Evolutionary conservation across 1,284 basidiomycete species (phyloP).

Genomic region (Kalmanozyma brasiliensis): DNA sequence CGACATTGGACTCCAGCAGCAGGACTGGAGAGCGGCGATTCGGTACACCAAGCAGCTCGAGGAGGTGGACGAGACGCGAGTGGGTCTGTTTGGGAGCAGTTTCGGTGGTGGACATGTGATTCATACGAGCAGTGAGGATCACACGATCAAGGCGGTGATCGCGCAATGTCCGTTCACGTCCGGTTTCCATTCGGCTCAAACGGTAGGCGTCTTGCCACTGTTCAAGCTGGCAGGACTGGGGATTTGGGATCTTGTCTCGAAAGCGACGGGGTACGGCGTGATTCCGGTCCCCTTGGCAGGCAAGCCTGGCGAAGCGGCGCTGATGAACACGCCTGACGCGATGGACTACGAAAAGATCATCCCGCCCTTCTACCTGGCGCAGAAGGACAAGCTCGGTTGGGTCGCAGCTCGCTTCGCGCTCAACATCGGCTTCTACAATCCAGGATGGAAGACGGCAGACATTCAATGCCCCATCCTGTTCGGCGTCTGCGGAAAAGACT

Average conservation of each 20-base stretch:
- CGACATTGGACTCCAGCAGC: conserved; percentile 40
- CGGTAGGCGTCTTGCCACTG: conserved; percentile 22
- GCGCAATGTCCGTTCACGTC: conserved; percentile 62
- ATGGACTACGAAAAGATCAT: conserved; percentile 12
- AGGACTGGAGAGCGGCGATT: conserved; percentile 53
- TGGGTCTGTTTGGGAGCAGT: conserved; percentile 55
- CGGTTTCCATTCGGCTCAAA: conserved; percentile 37
- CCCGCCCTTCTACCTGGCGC: conserved; percentile 18
- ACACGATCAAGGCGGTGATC: conserved; percentile 48
- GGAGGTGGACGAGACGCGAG: conserved; percentile 38
- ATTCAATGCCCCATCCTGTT: conserved; percentile 59
- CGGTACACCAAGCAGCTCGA: conserved; percentile 27
- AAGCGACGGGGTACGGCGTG: too few species aligned
- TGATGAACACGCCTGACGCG: conserved; percentile 55
- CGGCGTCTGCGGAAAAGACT: conserved; percentile 56
- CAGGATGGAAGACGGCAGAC: conserved; percentile 45
- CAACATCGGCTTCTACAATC: conserved; percentile 44
- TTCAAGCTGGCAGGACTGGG: conserved; percentile 24
- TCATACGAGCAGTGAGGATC: conserved; percentile 37
- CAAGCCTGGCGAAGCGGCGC: conserved; percentile 44
- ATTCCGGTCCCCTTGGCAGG: conserved; percentile 38
- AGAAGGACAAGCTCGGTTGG: conserved; percentile 15
- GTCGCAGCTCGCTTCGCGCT: conserved; percentile 54
- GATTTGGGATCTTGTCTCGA: conserved; percentile 35
- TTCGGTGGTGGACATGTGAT: conserved; percentile 64